Evolutionary conservation across 148 eudicot species (phyloP).

Genomic region (Pouteria glomerata): DNA sequence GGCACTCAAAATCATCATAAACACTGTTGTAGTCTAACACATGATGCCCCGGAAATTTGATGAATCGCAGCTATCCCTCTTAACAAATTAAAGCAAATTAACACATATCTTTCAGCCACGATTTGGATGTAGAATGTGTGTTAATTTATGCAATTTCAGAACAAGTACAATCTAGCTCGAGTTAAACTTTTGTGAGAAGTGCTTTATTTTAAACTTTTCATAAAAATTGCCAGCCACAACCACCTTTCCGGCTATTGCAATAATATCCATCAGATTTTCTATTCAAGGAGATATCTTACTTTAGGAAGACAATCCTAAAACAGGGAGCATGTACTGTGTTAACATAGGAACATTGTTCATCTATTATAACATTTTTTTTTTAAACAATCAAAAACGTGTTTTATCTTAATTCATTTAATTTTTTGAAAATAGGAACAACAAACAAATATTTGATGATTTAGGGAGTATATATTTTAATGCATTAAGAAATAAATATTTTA

Average conservation of each 20-base stretch:
- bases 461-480: too few species aligned
- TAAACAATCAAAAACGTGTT: too few species aligned
- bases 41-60: background rate
- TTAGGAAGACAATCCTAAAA: background rate
- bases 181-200: background rate
- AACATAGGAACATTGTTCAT: background rate
- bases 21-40: background rate
- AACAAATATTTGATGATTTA: background rate
- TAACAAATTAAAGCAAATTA: background rate
- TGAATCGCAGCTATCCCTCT: background rate
- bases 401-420: too few species aligned
- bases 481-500: too few species aligned
- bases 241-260: background rate
- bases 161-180: background rate
- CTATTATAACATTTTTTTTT: background rate
- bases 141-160: background rate
- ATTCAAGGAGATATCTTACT: background rate
- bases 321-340: background rate
- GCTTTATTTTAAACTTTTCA: background rate
- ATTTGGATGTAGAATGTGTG: background rate
- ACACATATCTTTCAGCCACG: background rate
- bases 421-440: too few species aligned
- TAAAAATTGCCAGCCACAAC: background rate
- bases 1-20: background rate
- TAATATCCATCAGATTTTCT: too few species aligned